Percentiles rank a stretch among this genome's conserved stretches.
phyloP scores from a whole-genome alignment of 1,139 yeast species.

The Meyerozyma elateridarum region DNA sequence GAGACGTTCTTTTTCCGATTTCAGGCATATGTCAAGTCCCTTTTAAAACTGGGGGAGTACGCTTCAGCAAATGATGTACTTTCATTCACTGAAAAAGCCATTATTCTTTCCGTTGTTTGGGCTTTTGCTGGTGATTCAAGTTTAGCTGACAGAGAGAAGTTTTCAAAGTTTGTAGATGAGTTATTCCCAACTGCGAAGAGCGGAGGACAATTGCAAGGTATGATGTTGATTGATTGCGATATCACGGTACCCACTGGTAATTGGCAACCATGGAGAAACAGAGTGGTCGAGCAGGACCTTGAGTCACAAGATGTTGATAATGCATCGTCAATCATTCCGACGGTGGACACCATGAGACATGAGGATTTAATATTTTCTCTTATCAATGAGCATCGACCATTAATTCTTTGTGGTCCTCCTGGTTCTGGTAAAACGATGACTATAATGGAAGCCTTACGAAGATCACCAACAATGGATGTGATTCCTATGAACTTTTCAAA shows the following conservation, averaged over 20 bases:
- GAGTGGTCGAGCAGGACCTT: conserved; percentile 45
- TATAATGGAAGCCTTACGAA: conserved; percentile 61
- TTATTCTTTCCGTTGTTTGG: conserved; percentile 55
- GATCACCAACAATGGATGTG: conserved; percentile 53
- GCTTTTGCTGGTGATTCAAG: conserved; percentile 63
- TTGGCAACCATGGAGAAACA: conserved; percentile 44
- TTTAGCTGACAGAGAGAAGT: conserved; percentile 32
- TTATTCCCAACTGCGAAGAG: conserved; percentile 17
- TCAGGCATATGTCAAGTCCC: conserved; percentile 17
- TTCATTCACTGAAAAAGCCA: conserved; percentile 32
- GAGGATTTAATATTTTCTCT: conserved; percentile 57
- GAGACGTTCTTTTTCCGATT: conserved; percentile 30
- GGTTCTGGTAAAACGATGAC: conserved; percentile 98
- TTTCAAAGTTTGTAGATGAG: conserved; percentile 37
- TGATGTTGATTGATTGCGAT: conserved; percentile 36
- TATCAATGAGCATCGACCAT: conserved; percentile 53
- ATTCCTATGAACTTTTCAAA: conserved; percentile 79
- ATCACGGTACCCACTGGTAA: conserved; percentile 43
- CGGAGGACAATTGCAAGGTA: conserved; percentile 10
- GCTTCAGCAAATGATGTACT: conserved; percentile 18
- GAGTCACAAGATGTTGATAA: conserved; percentile 61
- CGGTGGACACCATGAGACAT: conserved; percentile 71
- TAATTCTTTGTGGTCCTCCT: conserved; percentile 91
- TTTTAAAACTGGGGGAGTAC: not conserved
- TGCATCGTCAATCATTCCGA: conserved; percentile 70